Evolutionary conservation across 192 early-diverging fungal species (phyloP).

Genomic region (Mortierella claussenii): DNA sequence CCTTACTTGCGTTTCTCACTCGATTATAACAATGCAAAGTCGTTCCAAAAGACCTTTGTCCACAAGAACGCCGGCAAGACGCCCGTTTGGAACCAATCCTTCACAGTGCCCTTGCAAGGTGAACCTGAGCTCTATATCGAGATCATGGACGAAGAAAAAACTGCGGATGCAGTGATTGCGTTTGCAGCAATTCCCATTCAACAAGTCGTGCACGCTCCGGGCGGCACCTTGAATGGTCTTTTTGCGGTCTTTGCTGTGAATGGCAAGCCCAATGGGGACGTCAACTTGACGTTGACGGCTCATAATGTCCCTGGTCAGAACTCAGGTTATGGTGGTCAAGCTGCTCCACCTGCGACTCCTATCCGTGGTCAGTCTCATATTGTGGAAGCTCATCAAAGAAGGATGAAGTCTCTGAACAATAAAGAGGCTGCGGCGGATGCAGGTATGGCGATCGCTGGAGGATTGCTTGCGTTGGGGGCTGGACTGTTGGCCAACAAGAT

Average conservation of each 20-base stretch:
- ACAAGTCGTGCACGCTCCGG: conserved; percentile 55
- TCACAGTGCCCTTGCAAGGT: conserved; percentile 51
- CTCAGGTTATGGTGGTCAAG: conserved; percentile 1
- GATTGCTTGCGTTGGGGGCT: conserved; percentile 56
- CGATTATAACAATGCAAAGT: conserved; percentile 52
- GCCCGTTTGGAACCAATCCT: conserved; percentile 64
- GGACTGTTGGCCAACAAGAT: conserved; percentile 58
- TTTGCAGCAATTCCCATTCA: conserved; percentile 63
- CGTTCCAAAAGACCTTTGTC: conserved; percentile 61
- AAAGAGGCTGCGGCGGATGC: conserved; percentile 52
- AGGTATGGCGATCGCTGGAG: conserved; percentile 52
- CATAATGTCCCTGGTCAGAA: conserved; percentile 52
- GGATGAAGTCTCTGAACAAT: conserved; percentile 54
- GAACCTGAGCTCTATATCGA: conserved; percentile 58
- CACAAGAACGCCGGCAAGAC: conserved; percentile 61
- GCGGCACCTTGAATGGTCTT: conserved; percentile 53
- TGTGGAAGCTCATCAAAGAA: conserved; percentile 52
- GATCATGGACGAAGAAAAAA: conserved; percentile 59
- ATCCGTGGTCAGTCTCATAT: conserved; percentile 47
- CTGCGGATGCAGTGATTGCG: conserved; percentile 54
- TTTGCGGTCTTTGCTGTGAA: conserved; percentile 55
- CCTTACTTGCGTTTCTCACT: conserved; percentile 61
- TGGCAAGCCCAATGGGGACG: conserved; percentile 51
- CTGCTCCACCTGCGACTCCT: conserved; percentile 10
- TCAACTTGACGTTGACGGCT: conserved; percentile 53